These are phyloP conservation scores for Pelargonium australe DNA, from an alignment of 441 rosid genomes.

Conservation along the genomic window DNA sequence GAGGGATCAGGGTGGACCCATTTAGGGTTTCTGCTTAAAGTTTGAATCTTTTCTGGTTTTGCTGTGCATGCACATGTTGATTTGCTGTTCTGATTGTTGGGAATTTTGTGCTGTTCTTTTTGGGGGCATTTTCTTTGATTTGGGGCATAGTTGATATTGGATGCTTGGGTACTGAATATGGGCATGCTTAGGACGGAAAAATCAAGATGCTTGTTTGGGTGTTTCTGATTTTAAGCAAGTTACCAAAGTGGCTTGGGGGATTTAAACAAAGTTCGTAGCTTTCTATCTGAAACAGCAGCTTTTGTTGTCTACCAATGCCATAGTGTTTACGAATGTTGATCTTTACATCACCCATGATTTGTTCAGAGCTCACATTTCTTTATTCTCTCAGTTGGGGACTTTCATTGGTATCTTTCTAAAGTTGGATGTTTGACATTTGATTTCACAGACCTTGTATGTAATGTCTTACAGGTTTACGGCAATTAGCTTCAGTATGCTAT, in stretches of 20 bases:
- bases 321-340: too few species aligned
- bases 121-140: not conserved
- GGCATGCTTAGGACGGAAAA: not conserved
- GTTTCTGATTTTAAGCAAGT: not conserved
- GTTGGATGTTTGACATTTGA: not conserved
- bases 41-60: not conserved
- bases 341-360: too few species aligned
- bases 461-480: not conserved
- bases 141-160: not conserved
- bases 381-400: not conserved
- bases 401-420: not conserved
- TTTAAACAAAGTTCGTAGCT: not conserved
- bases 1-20: constrained; percentile 1
- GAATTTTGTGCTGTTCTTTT: not conserved
- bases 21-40: constrained; percentile 5
- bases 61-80: not conserved
- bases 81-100: not conserved
- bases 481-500: not conserved
- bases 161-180: not conserved
- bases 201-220: not conserved
- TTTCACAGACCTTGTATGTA: not conserved
- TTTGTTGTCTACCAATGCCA: too few species aligned
- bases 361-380: too few species aligned
- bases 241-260: not conserved
- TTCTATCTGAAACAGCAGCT: not conserved